Percentiles rank a stretch among this genome's conserved stretches.
Conservation (phyloP, 2,329 filamentous ascomycete genomes). For the Exophiala sp. region DNA sequence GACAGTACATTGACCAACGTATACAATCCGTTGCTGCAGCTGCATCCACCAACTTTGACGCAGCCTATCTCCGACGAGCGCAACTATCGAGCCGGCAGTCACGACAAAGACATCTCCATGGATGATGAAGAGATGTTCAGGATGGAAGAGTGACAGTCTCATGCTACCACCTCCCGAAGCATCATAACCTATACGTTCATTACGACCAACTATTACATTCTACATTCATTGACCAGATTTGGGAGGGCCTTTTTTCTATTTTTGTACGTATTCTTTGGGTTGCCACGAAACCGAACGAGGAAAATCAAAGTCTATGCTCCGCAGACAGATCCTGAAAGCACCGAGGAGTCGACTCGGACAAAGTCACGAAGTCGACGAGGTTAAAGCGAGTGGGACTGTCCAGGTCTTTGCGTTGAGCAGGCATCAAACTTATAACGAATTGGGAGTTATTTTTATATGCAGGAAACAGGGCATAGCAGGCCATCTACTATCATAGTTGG, state of each 20-base stretch:
- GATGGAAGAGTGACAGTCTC: conserved; percentile 75
- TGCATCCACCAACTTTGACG: conserved; percentile 43
- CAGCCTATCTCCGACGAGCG: conserved; percentile 51
- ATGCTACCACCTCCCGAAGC: not conserved
- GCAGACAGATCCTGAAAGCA: conserved; percentile 19
- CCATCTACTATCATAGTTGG: not conserved
- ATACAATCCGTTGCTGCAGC: conserved; percentile 41
- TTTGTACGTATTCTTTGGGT: conserved; percentile 16
- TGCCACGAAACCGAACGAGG: conserved; percentile 1
- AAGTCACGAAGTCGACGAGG: conserved; percentile 25
- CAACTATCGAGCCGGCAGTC: conserved; percentile 67
- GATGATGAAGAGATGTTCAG: conserved; percentile 96
- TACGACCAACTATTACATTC: conserved; percentile 8
- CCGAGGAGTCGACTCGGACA: conserved; percentile 19
- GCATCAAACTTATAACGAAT: conserved; percentile 21
- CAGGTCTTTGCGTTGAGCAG: conserved; percentile 28
- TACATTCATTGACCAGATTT: conserved; percentile 13
- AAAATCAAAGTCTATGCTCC: conserved; percentile 14
- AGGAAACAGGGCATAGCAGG: not conserved
- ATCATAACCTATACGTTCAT: not conserved
- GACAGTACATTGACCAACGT: conserved; percentile 35
- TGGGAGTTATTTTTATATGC: conserved; percentile 11
- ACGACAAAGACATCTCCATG: conserved; percentile 52
- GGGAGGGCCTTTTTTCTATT: not conserved
- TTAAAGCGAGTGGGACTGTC: conserved; percentile 31